Evolutionary conservation across 2,329 filamentous ascomycete genomes (phyloP).

Genomic region (Acrocalymma vagum): DNA sequence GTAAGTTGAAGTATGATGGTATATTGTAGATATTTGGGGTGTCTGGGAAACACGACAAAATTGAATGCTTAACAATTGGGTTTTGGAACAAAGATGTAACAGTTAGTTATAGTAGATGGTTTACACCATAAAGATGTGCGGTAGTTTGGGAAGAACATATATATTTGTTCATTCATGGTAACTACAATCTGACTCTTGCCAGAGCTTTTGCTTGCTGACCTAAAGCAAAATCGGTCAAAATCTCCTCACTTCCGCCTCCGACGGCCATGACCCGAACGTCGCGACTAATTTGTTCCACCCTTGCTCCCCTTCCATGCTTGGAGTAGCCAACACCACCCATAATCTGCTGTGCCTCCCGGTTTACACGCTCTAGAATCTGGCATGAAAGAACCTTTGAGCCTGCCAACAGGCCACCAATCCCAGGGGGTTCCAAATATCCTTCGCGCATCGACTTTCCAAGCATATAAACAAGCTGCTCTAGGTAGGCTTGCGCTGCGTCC

Average conservation of each 20-base stretch:
- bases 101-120: too few relatives aligned
- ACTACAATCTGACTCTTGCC: too few relatives aligned
- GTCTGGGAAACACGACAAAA: too few relatives aligned
- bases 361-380: conserved; percentile 78
- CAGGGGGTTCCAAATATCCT: conserved; percentile 71
- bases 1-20: too few relatives aligned
- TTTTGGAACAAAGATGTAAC: too few relatives aligned
- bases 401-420: conserved; percentile 77
- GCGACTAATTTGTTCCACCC: conserved; percentile 80
- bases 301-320: conserved; percentile 75
- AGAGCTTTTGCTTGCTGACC: conserved; percentile 7
- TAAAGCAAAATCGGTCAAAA: conserved; percentile 74
- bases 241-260: conserved; percentile 80
- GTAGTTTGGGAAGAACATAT: too few relatives aligned
- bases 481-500: conserved; percentile 80
- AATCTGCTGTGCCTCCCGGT: conserved; percentile 77
- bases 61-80: too few relatives aligned
- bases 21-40: too few relatives aligned
- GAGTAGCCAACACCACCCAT: conserved; percentile 82
- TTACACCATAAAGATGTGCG: too few relatives aligned
- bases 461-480: conserved; percentile 81
- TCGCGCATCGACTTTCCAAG: conserved; percentile 70
- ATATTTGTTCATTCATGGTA: too few relatives aligned
- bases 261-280: conserved; percentile 73
- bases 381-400: conserved; percentile 82